Evolutionary conservation across 371 early-diverging fungal species (phyloP).

Genomic region (Coemansia sp.): DNA sequence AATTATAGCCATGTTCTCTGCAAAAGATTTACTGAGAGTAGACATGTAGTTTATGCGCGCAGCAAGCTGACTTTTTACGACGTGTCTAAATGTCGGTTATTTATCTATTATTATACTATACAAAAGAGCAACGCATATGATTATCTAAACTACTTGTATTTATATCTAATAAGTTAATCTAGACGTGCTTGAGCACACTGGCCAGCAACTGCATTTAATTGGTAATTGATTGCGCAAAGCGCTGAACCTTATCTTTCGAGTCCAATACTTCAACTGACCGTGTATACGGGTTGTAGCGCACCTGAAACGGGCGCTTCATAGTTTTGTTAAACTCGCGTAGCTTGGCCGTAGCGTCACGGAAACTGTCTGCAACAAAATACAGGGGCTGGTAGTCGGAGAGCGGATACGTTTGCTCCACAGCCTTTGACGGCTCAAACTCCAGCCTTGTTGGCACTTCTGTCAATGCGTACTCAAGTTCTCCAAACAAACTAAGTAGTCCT

Average conservation of each 20-base stretch:
- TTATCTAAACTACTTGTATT: no score
- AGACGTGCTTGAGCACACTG: constrained; percentile 63
- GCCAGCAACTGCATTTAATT: constrained; percentile 72
- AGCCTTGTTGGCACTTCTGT: no score
- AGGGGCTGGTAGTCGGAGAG: constrained; percentile 93
- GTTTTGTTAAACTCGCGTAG: constrained; percentile 82
- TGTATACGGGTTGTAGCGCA: constrained; percentile 91
- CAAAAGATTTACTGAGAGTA: no score
- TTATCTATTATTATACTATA: no score
- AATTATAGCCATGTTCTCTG: no score
- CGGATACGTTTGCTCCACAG: constrained; percentile 82
- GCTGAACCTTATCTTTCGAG: constrained; percentile 75
- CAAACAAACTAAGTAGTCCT: constrained; percentile 90
- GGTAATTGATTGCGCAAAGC: constrained; percentile 73
- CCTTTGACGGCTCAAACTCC: constrained; percentile 81
- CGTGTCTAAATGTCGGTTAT: no score
- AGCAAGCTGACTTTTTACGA: no score
- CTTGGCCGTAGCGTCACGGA: constrained; percentile 88
- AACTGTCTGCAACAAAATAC: constrained; percentile 95
- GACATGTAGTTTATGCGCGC: no score
- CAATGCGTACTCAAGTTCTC: constrained; percentile 89
- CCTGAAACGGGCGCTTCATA: constrained; percentile 83
- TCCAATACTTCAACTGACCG: constrained; percentile 90
- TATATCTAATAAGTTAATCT: not conserved
- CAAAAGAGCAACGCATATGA: no score